Conservation (phyloP, 768 basidiomycete species). For the Multifurca ochricompacta region DNA sequence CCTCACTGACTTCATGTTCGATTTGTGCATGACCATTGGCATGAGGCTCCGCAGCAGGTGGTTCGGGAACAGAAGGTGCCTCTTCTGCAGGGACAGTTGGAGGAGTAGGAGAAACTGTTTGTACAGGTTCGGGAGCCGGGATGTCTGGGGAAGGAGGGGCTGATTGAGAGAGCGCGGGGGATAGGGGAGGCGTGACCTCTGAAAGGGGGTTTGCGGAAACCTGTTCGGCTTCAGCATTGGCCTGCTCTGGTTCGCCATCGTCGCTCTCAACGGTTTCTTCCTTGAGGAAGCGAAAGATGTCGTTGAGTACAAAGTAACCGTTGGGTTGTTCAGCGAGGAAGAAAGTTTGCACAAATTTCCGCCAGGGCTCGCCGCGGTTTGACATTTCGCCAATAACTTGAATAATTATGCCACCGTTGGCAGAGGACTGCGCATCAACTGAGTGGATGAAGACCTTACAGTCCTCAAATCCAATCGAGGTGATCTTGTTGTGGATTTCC, state of each 20-base stretch:
- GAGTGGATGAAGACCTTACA: slow-evolving; percentile 99
- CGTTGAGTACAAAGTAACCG: slow-evolving; percentile 99
- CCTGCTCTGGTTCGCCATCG: slow-evolving; percentile 31
- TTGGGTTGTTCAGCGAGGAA: slow-evolving; percentile 99
- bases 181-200: slow-evolving; percentile 20
- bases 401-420: slow-evolving; percentile 94
- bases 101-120: slow-evolving; percentile 36
- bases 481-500: slow-evolving; percentile 98
- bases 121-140: slow-evolving; percentile 28
- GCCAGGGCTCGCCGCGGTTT: slow-evolving; percentile 85
- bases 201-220: slow-evolving; percentile 38
- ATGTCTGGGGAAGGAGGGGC: slow-evolving; percentile 25
- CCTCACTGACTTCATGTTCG: slow-evolving; percentile 32
- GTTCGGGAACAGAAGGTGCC: slow-evolving; percentile 29
- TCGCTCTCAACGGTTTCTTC: slow-evolving; percentile 84
- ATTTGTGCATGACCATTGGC: slow-evolving; percentile 27
- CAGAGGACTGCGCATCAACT: slow-evolving; percentile 94
- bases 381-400: slow-evolving; percentile 99
- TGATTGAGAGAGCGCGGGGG: slow-evolving; percentile 17
- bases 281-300: slow-evolving; percentile 99
- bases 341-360: slow-evolving; percentile 98
- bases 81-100: slow-evolving; percentile 31
- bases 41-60: slow-evolving; percentile 25
- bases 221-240: slow-evolving; percentile 38
- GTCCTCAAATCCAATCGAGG: slow-evolving; percentile 86